A percentile compares a stretch with the other conserved stretches of the same genome.
These are phyloP conservation scores for Sugiyamaella castrensis DNA, from an alignment of 1,139 yeast genomes.

Conservation along the genomic window DNA sequence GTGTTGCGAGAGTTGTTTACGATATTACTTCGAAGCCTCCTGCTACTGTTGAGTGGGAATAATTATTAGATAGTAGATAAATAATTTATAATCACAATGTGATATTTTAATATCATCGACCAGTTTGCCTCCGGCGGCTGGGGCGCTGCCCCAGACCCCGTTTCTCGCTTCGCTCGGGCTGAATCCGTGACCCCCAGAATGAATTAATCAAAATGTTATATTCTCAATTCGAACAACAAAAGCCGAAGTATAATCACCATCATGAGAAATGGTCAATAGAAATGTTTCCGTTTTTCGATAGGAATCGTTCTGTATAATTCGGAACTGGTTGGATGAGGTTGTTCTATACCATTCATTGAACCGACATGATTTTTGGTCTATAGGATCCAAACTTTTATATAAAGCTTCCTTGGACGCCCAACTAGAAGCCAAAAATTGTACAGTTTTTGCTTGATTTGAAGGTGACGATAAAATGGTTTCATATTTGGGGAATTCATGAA, in stretches of 20 bases:
- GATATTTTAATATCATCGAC: conserved; percentile 1
- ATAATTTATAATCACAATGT: conserved; percentile 4
- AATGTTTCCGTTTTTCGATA: conserved; percentile 48
- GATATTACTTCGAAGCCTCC: conserved; percentile 99
- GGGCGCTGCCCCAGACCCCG: neutral
- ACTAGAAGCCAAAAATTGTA: conserved; percentile 48
- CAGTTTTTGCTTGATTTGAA: conserved; percentile 4
- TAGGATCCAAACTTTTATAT: conserved; percentile 54
- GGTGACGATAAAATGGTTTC: neutral
- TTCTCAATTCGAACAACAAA: conserved; percentile 28
- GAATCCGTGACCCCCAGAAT: neutral
- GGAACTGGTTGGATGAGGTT: conserved; percentile 21
- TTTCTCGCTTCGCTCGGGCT: neutral
- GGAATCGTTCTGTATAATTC: conserved; percentile 15
- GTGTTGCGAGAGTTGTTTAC: conserved; percentile 98
- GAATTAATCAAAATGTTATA: neutral
- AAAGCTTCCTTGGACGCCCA: conserved; percentile 82
- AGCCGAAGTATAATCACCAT: conserved; percentile 49
- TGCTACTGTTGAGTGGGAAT: conserved; percentile 99
- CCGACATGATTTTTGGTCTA: conserved; percentile 50
- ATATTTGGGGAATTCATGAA: conserved; percentile 46
- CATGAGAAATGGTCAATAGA: conserved; percentile 61
- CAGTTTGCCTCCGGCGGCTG: neutral
- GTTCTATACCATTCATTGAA: conserved; percentile 62
- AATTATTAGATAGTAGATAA: conserved; percentile 29